Evolutionary conservation across 2,329 filamentous ascomycete genomes (phyloP).

Genomic region (Diplocarpon mali): DNA sequence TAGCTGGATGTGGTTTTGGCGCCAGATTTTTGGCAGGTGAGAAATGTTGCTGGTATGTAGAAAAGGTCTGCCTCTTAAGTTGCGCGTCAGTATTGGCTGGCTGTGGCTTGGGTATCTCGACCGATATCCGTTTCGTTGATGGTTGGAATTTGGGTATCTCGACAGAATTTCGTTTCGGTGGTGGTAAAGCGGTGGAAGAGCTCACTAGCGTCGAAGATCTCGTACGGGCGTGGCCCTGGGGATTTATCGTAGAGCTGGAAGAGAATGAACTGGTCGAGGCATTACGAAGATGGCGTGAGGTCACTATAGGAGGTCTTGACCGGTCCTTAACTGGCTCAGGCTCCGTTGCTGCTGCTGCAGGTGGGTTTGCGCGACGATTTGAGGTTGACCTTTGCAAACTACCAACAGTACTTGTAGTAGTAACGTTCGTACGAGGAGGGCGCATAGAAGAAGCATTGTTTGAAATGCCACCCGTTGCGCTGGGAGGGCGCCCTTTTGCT

Average conservation of each 20-base stretch:
- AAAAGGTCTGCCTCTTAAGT: conserved; percentile 33
- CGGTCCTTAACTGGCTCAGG: conserved; percentile 21
- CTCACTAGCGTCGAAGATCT: conserved; percentile 20
- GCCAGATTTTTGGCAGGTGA: conserved; percentile 50
- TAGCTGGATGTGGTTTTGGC: conserved; percentile 50
- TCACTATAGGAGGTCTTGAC: conserved; percentile 19
- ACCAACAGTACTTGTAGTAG: conserved; percentile 12
- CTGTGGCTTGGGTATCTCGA: conserved; percentile 10
- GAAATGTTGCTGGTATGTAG: conserved; percentile 55
- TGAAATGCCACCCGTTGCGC: conserved; percentile 12
- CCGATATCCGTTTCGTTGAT: conserved; percentile 5
- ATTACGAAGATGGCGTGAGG: conserved; percentile 22
- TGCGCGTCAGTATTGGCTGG: conserved; percentile 12
- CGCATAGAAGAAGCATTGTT: conserved; percentile 21
- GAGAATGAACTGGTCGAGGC: conserved; percentile 16
- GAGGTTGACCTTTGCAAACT: conserved; percentile 20
- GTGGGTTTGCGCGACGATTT: conserved; percentile 9
- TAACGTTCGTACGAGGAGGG: conserved; percentile 17
- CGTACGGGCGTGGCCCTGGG: conserved; percentile 19
- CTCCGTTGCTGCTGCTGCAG: conserved; percentile 8
- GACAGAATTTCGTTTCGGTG: conserved; percentile 9
- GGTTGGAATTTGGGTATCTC: conserved; percentile 7
- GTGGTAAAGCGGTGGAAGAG: conserved; percentile 13
- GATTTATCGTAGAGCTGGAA: conserved; percentile 3
- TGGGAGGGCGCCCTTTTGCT: conserved; percentile 16